Evolutionary conservation across 116 monocot genomes (phyloP).

Genomic region (Trichopus zeylanicus): DNA sequence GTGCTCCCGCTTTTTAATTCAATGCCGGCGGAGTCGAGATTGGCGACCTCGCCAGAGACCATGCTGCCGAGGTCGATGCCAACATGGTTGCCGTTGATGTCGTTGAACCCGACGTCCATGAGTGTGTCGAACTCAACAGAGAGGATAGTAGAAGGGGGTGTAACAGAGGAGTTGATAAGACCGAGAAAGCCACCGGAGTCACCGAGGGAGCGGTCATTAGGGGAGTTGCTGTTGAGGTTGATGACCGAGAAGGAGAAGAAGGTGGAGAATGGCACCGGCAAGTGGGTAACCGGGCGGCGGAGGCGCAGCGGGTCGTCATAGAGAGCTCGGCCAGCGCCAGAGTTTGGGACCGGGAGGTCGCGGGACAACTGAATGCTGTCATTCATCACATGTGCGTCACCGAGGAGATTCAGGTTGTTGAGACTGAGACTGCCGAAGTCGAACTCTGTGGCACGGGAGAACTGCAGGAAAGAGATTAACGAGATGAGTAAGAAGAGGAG

Average conservation of each 20-base stretch:
- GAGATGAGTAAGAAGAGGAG: not conserved
- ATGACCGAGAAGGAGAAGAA: conserved; percentile 79
- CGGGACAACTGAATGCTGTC: conserved; percentile 78
- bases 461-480: conserved; percentile 2
- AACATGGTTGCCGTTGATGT: conserved; percentile 76
- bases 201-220: conserved; percentile 56
- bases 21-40: conserved; percentile 52
- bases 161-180: conserved; percentile 31
- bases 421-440: conserved; percentile 63
- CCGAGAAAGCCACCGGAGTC: conserved; percentile 71
- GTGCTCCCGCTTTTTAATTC: conserved; percentile 68
- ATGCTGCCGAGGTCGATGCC: conserved; percentile 74
- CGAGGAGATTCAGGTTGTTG: conserved; percentile 60
- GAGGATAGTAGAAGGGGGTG: conserved; percentile 16
- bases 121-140: conserved; percentile 90
- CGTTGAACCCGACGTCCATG: conserved; percentile 64
- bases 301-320: conserved; percentile 57
- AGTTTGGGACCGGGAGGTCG: conserved; percentile 81
- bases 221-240: conserved; percentile 67
- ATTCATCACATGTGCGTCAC: conserved; percentile 84
- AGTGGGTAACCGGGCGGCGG: conserved; percentile 36
- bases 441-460: conserved; percentile 23
- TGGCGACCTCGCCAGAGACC: conserved; percentile 53
- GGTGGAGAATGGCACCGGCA: conserved; percentile 72
- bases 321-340: conserved; percentile 76